Percentiles rank a stretch among this genome's conserved stretches.
Conservation (phyloP, 306 rosid genomes). For the Casuarina equisetifolia region DNA sequence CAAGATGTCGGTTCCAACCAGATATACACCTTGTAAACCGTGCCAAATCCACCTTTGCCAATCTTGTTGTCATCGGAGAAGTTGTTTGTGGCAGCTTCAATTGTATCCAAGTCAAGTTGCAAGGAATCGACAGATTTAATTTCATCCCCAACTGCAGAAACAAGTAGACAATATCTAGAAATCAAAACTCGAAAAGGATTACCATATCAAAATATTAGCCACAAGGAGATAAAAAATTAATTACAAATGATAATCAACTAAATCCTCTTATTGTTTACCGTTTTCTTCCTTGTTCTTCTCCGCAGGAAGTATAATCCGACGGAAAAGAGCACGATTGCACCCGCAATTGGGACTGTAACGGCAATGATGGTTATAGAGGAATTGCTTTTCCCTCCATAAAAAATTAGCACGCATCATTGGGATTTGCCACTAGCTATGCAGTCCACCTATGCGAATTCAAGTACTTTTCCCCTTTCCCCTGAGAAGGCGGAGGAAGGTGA, state of each 20-base stretch:
- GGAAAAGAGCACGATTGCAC: constrained; percentile 16
- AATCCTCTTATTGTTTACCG: constrained; percentile 20
- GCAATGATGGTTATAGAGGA: constrained; percentile 26
- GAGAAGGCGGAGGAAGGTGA: no score
- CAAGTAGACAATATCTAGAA: neutral
- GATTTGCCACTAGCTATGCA: no score
- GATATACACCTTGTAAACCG: constrained; percentile 44
- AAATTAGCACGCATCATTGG: neutral
- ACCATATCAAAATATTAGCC: neutral
- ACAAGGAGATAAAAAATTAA: constrained; percentile 7
- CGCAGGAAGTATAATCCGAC: constrained; percentile 39
- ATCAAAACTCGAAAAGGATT: constrained; percentile 1
- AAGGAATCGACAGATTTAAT: constrained; percentile 36
- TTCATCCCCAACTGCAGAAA: constrained; percentile 25
- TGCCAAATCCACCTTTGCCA: constrained; percentile 64
- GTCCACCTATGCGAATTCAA: no score
- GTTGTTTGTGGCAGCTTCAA: constrained; percentile 38
- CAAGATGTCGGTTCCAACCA: constrained; percentile 4
- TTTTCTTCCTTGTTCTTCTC: constrained; percentile 34
- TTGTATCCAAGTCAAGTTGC: constrained; percentile 39
- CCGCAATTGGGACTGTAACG: constrained; percentile 36
- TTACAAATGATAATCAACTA: neutral
- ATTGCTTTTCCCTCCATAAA: constrained; percentile 33
- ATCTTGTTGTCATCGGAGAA: constrained; percentile 31
- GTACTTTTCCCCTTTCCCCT: no score